A percentile compares a stretch with the other conserved stretches of the same genome.
phyloP scores from a whole-genome alignment of 306 rosid species.

The Mimosa pudica region DNA sequence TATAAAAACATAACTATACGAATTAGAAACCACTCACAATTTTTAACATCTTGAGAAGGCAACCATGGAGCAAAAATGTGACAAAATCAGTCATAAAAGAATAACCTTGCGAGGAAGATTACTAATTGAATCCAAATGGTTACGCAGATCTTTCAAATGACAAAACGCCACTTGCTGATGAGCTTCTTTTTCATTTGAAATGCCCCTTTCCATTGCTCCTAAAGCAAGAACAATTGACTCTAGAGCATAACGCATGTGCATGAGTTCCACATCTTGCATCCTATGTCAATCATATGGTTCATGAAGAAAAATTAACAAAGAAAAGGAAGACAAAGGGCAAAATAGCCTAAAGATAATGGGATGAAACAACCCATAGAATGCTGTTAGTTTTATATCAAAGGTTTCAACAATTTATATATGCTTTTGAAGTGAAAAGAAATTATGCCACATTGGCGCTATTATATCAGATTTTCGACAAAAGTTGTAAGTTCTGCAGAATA shows the following conservation, averaged over 20 bases:
- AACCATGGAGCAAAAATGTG: conserved; percentile 32
- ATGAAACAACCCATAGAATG: neutral
- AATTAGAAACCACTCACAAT: conserved; percentile 31
- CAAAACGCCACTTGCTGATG: conserved; percentile 58
- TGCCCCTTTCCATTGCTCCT: conserved; percentile 72
- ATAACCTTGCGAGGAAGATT: conserved; percentile 87
- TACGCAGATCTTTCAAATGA: conserved; percentile 78
- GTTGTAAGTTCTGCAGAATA: neutral
- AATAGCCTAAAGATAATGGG: conserved; percentile 6
- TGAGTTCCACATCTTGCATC: conserved; percentile 92
- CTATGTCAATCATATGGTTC: conserved; percentile 45
- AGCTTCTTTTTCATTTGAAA: conserved; percentile 53
- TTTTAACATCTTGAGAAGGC: conserved; percentile 37
- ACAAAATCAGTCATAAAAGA: conserved; percentile 34
- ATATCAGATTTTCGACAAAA: neutral
- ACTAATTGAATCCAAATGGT: conserved; percentile 84
- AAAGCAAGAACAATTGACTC: conserved; percentile 88
- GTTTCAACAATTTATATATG: neutral
- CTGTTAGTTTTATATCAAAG: neutral
- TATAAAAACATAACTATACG: conserved; percentile 22
- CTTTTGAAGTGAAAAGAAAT: neutral
- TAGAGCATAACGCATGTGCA: conserved; percentile 97
- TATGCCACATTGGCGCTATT: neutral
- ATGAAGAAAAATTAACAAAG: conserved; percentile 38
- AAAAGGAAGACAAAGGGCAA: conserved; percentile 27